Base-by-base conservation (phyloP, 2,329 filamentous ascomycete genomes). In the Ceratocystis harringtonii region DNA sequence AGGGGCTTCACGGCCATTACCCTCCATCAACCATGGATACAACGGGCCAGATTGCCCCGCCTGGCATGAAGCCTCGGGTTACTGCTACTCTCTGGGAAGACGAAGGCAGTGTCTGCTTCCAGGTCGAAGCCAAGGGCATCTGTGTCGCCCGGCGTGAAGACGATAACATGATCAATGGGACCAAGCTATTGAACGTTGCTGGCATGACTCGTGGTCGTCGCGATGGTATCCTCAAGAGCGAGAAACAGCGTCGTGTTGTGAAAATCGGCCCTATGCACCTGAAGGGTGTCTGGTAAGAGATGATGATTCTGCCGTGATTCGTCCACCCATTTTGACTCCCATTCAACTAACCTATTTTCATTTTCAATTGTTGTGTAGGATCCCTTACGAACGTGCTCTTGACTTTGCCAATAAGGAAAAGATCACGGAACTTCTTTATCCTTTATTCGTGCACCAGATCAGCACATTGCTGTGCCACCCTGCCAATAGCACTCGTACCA, bases 381-480 rank as follows among this genome's bases (percentile, higher is more conserved):
- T 99, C 72, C 94, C 94, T 1, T 97, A 95, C 71, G 94, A 97
- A 71, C 87, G 94, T 70, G 94, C 94, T n/a, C 79, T 99, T 64
- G 94, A 97, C 72, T 97, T 99, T 74, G 94, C 94, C 69, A 99
- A 99, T 79, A 97, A 96, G 81, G 94, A 99, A 76, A 97, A 97
- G 78, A 99, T 97, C 69, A 97, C 94, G 0, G 92, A 97, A 76
- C 79, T 92, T 61, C 78, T 97, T 65, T 99, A 97, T 75, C 94
- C 94, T 63, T 80, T 99, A 61, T 99, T 99, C 74, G 94, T 97
- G 48, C 92, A 97, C 76, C 95, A 97, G 76, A 97, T 97, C 73
- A 90, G 90, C 68, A 88, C 90, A 66, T 80, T 97, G 69, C 82
- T 97, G 62, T 97, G 96, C 75, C 92, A 97, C 74, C 92, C 94